These are phyloP conservation scores for Leucaena leucocephala DNA, from an alignment of 306 rosid genomes.

Conservation along the genomic window DNA sequence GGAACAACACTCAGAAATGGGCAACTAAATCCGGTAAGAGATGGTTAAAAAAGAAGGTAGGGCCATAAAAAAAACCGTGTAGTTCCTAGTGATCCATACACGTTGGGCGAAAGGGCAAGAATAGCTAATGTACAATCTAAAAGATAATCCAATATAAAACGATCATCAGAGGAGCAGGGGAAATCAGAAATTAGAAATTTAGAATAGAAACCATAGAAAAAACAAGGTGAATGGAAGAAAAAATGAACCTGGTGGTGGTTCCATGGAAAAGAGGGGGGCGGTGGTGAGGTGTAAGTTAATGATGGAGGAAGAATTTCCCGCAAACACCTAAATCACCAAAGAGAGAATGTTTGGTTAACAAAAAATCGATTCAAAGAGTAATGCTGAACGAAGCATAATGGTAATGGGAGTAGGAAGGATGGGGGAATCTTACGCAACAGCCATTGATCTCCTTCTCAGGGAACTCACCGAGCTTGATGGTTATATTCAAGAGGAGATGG, in stretches of 20 bases:
- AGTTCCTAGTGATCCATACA: slow-evolving; percentile 63
- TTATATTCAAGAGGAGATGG: neutral
- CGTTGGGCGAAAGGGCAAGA: slow-evolving; percentile 66
- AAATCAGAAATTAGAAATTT: too few relatives aligned
- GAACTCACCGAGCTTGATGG: neutral
- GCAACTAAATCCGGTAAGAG: too few relatives aligned
- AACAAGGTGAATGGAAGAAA: neutral
- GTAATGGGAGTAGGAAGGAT: neutral
- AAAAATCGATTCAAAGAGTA: neutral
- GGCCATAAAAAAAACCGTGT: slow-evolving; percentile 45
- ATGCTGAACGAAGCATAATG: neutral
- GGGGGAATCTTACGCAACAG: neutral
- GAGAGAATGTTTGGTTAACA: neutral
- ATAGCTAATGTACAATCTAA: slow-evolving; percentile 52
- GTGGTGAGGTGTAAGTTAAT: slow-evolving; percentile 49
- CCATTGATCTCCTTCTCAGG: neutral
- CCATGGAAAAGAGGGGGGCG: slow-evolving; percentile 65
- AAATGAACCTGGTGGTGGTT: slow-evolving; percentile 54
- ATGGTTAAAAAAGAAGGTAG: neutral
- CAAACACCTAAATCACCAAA: slow-evolving; percentile 27
- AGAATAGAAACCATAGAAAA: neutral
- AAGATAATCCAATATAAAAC: slow-evolving; percentile 4
- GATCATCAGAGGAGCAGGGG: neutral
- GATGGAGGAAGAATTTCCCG: slow-evolving; percentile 43
- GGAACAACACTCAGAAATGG: neutral